Percentiles rank a stretch among this genome's conserved stretches.
Evolutionary conservation across 441 rosid species (phyloP).

Genomic region (Mallotus repandus): DNA sequence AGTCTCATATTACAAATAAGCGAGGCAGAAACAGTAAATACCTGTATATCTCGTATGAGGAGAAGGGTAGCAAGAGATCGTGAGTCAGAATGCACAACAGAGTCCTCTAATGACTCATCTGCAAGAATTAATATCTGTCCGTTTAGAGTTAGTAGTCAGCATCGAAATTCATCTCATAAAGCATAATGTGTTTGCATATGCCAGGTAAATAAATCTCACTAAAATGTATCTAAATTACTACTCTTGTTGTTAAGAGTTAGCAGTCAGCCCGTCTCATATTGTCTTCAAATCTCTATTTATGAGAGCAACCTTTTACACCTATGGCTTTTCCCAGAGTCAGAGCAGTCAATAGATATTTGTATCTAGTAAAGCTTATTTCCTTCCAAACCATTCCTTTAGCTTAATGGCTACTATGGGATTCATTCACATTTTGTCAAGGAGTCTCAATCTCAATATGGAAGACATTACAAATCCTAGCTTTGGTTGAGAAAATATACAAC

Average conservation of each 20-base stretch:
- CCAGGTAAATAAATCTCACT: background rate
- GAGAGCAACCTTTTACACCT: background rate
- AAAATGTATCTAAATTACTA: background rate
- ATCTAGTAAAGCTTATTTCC: slow-evolving; percentile 10
- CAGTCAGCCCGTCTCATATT: background rate
- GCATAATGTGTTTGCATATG: background rate
- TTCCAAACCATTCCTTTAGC: background rate
- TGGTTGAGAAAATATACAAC: background rate
- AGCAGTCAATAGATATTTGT: background rate
- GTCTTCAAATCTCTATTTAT: background rate
- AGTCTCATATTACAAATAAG: background rate
- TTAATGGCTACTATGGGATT: background rate
- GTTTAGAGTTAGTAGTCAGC: slow-evolving; percentile 53
- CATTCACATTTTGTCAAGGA: background rate
- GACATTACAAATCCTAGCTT: background rate
- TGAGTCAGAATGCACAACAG: slow-evolving; percentile 89
- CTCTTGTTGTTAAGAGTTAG: too few relatives aligned
- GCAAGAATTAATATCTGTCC: slow-evolving; percentile 92
- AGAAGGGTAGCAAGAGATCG: slow-evolving; percentile 95
- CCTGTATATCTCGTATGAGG: slow-evolving; percentile 95
- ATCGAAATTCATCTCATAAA: slow-evolving; percentile 7
- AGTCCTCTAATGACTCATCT: slow-evolving; percentile 93
- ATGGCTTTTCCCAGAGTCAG: background rate
- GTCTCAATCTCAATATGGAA: background rate
- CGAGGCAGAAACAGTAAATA: slow-evolving; percentile 21